These are phyloP conservation scores for Backusella morwellensis DNA, from an alignment of 192 early-diverging fungal genomes.

Conservation along the genomic window DNA sequence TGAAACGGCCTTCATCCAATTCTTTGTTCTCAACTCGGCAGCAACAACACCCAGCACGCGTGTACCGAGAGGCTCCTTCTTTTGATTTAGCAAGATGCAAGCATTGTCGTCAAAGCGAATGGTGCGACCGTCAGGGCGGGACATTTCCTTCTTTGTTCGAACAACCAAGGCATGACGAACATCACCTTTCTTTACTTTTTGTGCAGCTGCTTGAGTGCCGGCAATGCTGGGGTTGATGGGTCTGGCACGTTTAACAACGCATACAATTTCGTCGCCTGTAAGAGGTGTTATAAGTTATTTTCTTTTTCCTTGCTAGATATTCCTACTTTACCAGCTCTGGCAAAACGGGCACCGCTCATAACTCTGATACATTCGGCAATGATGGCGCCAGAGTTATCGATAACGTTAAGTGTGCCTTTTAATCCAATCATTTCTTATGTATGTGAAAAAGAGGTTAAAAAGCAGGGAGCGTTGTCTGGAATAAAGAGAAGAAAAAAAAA, in stretches of 20 bases:
- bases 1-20: conserved; percentile 93
- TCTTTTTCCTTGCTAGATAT: background rate
- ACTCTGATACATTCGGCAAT: conserved; percentile 96
- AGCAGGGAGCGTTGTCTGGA: background rate
- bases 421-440: conserved; percentile 68
- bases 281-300: background rate
- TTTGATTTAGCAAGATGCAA: conserved; percentile 90
- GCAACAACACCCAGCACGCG: conserved; percentile 90
- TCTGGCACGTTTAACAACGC: conserved; percentile 92
- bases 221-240: conserved; percentile 60
- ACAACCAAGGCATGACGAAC: conserved; percentile 90
- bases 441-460: background rate
- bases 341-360: conserved; percentile 73
- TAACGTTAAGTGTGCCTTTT: conserved; percentile 83
- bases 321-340: conserved; percentile 49
- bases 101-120: conserved; percentile 98
- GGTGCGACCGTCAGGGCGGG: conserved; percentile 87
- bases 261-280: conserved; percentile 91
- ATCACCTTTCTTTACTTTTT: conserved; percentile 91
- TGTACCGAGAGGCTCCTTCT: conserved; percentile 92
- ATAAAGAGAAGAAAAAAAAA: background rate
- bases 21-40: conserved; percentile 87
- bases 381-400: conserved; percentile 96
- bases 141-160: conserved; percentile 83
- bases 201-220: conserved; percentile 52